Conservation (phyloP, 2,329 filamentous ascomycete species). For the Byssochlamys sp. region DNA sequence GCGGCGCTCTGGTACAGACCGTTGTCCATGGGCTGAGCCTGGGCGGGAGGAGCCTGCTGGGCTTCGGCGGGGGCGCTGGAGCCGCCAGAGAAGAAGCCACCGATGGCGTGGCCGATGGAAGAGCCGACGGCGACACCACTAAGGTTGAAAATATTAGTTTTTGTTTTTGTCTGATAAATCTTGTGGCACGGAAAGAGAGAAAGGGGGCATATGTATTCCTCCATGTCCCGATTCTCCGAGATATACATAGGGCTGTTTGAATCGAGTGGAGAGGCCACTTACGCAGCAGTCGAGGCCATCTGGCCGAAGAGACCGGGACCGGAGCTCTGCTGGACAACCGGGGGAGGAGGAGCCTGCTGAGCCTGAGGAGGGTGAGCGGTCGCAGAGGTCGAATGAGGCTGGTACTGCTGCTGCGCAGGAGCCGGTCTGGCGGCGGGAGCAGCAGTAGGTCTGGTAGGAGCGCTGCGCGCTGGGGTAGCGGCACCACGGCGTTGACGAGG, state of each 20-base stretch:
- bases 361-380: slow-evolving; percentile 41
- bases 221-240: background rate
- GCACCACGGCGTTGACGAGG: slow-evolving; percentile 66
- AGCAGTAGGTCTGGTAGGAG: slow-evolving; percentile 57
- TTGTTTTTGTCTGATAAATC: background rate
- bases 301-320: slow-evolving; percentile 85
- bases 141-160: slow-evolving; percentile 2
- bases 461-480: slow-evolving; percentile 44
- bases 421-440: slow-evolving; percentile 51
- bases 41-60: slow-evolving; percentile 43
- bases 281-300: slow-evolving; percentile 97
- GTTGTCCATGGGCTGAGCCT: slow-evolving; percentile 43
- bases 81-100: slow-evolving; percentile 74
- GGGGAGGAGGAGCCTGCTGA: slow-evolving; percentile 42
- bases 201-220: background rate
- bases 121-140: slow-evolving; percentile 96
- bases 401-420: slow-evolving; percentile 49
- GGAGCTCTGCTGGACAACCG: slow-evolving; percentile 41
- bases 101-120: slow-evolving; percentile 87
- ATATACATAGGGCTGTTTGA: background rate
- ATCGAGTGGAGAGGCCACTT: slow-evolving; percentile 39
- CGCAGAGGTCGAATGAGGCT: slow-evolving; percentile 56
- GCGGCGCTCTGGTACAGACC: slow-evolving; percentile 39
- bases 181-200: background rate
- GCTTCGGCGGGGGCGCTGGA: slow-evolving; percentile 46